Evolutionary conservation across 192 early-diverging fungal genomes (phyloP), one percentile per base, ranked within the genome.

Genomic region (Coemansia sp.): DNA sequence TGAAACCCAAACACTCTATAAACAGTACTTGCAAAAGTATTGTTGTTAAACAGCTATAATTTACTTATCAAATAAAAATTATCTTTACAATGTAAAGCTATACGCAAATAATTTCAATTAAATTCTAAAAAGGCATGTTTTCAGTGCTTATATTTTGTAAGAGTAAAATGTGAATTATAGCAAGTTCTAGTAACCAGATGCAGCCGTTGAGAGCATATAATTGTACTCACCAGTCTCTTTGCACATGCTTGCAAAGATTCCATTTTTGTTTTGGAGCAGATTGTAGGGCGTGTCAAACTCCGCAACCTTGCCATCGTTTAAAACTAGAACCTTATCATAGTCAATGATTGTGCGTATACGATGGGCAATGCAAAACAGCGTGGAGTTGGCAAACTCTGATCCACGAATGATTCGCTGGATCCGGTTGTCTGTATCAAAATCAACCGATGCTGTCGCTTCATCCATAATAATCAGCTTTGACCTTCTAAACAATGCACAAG

Each of bases 291-390:
- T 86, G 70, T 92, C 95, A 87, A 87, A 94, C 68, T 97, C 95
- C 7, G 86, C 86, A 7, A 96, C 68, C 32, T 79, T 64, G 8
- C 95, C 95, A 18, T 85, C 79, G 68, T 92, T 90, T 69, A 94
- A 59, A 13, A 96, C 93, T 61, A 94, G 64, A 26, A 96, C 86
- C n/a, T 88, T 84, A 70, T 95, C 93, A 69, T 93, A 95, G 68
- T 91, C 91, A 6, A 89, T 89, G 53, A 96, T 87, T 0, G 94
- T 94, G 53, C 89, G 83, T 58, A 94, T 68, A 42, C 94, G 87
- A 72, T 98, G 96, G 4, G 96, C 96, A 70, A 98, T 93, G 57
- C 89, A 90, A 16, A 98, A 72, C 38, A 98, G 69, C 0, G 96
- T 92, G 3, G 88, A 85, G 54, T 89, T 72, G 41, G 79, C 75